A percentile compares a stretch with the other conserved stretches of the same genome.
Evolutionary conservation across 768 basidiomycete species (phyloP).

Genomic region (Termitomyces eurrhizus): DNA sequence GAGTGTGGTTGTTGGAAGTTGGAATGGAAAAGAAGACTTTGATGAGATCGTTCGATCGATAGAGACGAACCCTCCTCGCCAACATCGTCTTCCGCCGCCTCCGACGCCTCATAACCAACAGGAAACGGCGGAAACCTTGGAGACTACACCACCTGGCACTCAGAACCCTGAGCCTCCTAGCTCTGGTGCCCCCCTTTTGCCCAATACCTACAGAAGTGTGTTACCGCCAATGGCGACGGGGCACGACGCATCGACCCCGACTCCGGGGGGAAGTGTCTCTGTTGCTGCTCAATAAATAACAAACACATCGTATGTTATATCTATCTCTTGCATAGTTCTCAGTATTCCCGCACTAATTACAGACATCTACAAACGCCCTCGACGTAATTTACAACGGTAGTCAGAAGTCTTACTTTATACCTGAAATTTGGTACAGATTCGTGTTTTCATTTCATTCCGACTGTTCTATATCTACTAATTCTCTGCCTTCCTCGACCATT

Average conservation of each 20-base stretch:
- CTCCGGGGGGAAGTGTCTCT: constrained; percentile 24
- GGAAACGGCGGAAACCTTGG: constrained; percentile 18
- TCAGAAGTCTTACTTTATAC: background rate
- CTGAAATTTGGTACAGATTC: background rate
- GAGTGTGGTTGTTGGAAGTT: constrained; percentile 44
- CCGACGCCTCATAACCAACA: constrained; percentile 18
- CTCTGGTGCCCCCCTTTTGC: constrained; percentile 46
- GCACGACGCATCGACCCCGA: constrained; percentile 44
- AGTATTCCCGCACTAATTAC: background rate
- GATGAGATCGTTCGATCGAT: constrained; percentile 50
- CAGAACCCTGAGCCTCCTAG: constrained; percentile 58
- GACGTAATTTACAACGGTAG: background rate
- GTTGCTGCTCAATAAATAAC: constrained; percentile 2
- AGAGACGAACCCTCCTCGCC: constrained; percentile 37
- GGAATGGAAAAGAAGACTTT: constrained; percentile 64
- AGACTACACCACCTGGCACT: constrained; percentile 47
- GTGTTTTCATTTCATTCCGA: constrained; percentile 5
- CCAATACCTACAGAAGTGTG: constrained; percentile 32
- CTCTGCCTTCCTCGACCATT: constrained; percentile 86
- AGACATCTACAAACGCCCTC: background rate
- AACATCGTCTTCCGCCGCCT: constrained; percentile 26
- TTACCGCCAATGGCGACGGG: constrained; percentile 38
- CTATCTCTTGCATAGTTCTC: constrained; percentile 1
- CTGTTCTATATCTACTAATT: constrained; percentile 67
- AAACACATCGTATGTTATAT: background rate